phyloP scores from a whole-genome alignment of 495 filamentous ascomycete genomes.

The Penicillium odoratum region DNA sequence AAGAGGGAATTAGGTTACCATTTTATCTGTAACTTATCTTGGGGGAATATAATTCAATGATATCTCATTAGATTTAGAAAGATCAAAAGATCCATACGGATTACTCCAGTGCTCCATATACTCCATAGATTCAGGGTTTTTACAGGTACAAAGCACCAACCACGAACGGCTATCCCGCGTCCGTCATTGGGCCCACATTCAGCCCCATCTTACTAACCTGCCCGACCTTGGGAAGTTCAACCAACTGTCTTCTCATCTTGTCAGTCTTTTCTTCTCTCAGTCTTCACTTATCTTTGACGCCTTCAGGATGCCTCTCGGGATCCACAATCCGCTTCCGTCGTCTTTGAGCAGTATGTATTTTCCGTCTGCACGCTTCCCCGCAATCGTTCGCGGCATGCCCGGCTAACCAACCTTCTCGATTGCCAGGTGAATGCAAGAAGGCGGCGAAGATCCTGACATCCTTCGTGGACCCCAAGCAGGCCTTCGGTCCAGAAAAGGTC shows the following conservation, averaged over 20 bases:
- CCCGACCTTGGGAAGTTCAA: conserved; percentile 21
- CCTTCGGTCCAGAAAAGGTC: conserved; percentile 95
- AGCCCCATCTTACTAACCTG: conserved; percentile 31
- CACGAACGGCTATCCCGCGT: conserved; percentile 25
- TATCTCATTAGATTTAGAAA: not conserved
- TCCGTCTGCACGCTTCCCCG: conserved; percentile 33
- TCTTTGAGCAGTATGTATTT: conserved; percentile 59
- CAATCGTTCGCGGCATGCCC: conserved; percentile 31
- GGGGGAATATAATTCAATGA: not conserved
- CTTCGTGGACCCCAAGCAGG: conserved; percentile 90
- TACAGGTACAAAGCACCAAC: conserved; percentile 2
- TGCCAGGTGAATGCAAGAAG: conserved; percentile 81
- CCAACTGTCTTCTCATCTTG: conserved; percentile 19
- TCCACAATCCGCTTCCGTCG: conserved; percentile 68
- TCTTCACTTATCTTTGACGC: conserved; percentile 15
- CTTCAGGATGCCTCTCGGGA: conserved; percentile 57
- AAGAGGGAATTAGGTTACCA: not conserved
- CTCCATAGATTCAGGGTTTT: not conserved
- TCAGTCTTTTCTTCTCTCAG: conserved; percentile 8
- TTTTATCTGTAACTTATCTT: no score
- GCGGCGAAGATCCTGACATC: conserved; percentile 90
- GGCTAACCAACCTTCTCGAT: conserved; percentile 22
- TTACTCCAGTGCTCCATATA: not conserved
- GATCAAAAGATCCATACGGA: not conserved
- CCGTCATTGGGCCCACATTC: conserved; percentile 37